Evolutionary conservation across 2,329 filamentous ascomycete species (phyloP).

Genomic region (Neonectria neomacrospora): DNA sequence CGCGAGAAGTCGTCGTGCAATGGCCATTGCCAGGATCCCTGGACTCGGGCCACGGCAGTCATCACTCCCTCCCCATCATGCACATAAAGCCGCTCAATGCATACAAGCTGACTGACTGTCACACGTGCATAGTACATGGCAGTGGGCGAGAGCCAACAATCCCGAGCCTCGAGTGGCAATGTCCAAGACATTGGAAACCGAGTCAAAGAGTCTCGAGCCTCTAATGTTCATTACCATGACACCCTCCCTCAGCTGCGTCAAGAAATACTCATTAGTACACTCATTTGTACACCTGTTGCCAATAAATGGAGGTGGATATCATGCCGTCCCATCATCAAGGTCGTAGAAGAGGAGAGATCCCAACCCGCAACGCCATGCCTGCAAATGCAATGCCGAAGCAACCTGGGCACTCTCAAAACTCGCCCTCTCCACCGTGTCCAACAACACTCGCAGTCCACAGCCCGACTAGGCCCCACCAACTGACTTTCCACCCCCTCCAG

Average conservation of each 20-base stretch:
- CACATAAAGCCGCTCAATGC: constrained; percentile 20
- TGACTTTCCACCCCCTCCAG: constrained; percentile 81
- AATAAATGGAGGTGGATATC: constrained; percentile 54
- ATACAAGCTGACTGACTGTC: constrained; percentile 2
- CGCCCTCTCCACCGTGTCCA: constrained; percentile 69
- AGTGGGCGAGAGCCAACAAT: constrained; percentile 3
- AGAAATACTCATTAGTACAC: constrained; percentile 39
- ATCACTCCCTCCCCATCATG: constrained; percentile 9
- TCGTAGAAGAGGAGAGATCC: constrained; percentile 52
- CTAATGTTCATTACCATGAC: constrained; percentile 22
- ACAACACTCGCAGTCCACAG: constrained; percentile 77
- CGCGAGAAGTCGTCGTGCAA: not conserved
- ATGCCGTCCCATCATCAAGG: constrained; percentile 53
- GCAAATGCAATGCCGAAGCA: constrained; percentile 43
- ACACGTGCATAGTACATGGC: not conserved
- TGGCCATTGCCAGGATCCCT: constrained; percentile 12
- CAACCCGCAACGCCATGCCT: constrained; percentile 50
- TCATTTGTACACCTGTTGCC: constrained; percentile 36
- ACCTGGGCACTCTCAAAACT: constrained; percentile 57
- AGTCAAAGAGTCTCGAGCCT: constrained; percentile 33
- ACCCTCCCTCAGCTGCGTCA: constrained; percentile 23
- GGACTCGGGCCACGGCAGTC: constrained; percentile 2
- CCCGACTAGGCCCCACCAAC: constrained; percentile 80
- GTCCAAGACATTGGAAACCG: constrained; percentile 22
- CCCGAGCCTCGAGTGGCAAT: constrained; percentile 15